Evolutionary conservation across 2,329 filamentous ascomycete genomes (phyloP), one percentile per base, ranked within the genome.

Genomic region (Fusarium sp.): DNA sequence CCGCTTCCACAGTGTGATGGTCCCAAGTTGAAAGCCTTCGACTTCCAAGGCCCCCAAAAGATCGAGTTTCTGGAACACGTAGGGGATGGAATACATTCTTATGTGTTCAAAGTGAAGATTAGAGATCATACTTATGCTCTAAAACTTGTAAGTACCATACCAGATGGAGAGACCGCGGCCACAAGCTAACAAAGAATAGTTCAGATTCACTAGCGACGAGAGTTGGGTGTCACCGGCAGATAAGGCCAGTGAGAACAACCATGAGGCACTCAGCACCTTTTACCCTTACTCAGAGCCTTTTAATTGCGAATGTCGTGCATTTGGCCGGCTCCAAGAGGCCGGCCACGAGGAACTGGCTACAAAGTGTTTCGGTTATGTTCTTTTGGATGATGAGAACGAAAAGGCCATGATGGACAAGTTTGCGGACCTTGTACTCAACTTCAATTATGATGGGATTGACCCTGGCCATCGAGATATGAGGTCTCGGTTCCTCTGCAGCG

Each of bases 31-130:
- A 44, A 58, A 10, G 23, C 58, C 1, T 61, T 61, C 14, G 33
- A 58, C 58, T 61, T 61, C 10, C 52, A 46, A n/a, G 41, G 52
- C 17, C 52, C 52, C 14, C 33, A 58, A 23, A 44, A 58, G 52
- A 61, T 61, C 4, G 33, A 58, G 5, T 61, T 61, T 33, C 18
- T 58, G 17, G 15, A 61, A 13, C 10, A 61, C 17, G 27, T 61
- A 23, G 58, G 58, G 15, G 42, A 37, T 38, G 58, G 52, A 23
- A 6, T 2, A 18, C 58, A 58, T 15, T 27, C 58, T 14, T 30
- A 46, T 27, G 58, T 61, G 8, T 61, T 58, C 33, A 58, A 58
- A 38, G 41, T 61, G 10, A 27, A 17, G 3, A 50, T 50, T 5
- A 50, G 20, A 13, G 32, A 20, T 26, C 32, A 26, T 8, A 15